Evolutionary conservation across 75 land plant species (phyloP).

Genomic region (Pinus taeda): DNA sequence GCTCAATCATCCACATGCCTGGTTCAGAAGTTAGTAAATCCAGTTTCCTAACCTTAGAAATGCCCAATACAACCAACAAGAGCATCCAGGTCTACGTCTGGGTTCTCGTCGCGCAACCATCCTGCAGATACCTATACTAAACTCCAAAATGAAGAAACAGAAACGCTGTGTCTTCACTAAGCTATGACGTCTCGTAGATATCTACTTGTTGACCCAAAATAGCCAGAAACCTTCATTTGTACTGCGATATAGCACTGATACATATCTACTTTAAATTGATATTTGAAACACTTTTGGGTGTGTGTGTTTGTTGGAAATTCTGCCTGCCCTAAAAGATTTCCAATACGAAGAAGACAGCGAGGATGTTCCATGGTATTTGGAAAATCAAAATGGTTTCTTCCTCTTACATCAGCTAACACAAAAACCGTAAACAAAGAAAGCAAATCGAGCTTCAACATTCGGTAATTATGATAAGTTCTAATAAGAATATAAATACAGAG

Average conservation of each 20-base stretch:
- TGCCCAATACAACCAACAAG: too few species aligned
- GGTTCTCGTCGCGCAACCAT: neutral
- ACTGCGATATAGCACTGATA: neutral
- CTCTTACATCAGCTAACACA: neutral
- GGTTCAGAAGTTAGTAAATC: neutral
- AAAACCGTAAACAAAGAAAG: neutral
- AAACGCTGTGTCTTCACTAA: neutral
- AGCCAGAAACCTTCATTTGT: neutral
- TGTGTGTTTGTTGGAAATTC: too few species aligned
- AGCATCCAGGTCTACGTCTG: neutral
- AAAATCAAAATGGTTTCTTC: neutral
- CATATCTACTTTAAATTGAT: neutral
- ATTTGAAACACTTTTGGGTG: neutral
- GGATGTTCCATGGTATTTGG: neutral
- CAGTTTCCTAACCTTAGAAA: neutral
- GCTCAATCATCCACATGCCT: neutral
- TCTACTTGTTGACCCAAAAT: neutral
- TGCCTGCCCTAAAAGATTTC: too few species aligned
- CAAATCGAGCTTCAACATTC: neutral
- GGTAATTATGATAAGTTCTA: neutral
- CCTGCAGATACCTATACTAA: neutral
- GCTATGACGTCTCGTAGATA: neutral
- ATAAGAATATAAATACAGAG: neutral
- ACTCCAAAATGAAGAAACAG: neutral
- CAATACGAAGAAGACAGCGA: too few species aligned